These are phyloP conservation scores for Aspergillus aculeatinus DNA, from an alignment of 2,329 filamentous ascomycete species.

Conservation along the genomic window DNA sequence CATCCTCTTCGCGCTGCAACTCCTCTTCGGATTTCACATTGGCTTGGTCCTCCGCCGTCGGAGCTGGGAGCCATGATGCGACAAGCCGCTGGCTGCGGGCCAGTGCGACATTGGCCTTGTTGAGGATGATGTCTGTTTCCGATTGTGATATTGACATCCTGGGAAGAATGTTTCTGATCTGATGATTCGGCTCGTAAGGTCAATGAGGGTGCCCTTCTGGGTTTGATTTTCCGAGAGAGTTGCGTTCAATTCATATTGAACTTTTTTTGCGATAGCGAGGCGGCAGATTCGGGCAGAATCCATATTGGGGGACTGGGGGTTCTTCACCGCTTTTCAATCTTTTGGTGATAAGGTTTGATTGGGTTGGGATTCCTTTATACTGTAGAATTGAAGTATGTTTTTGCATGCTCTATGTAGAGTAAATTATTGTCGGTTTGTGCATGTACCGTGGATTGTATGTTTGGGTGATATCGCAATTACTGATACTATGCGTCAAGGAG, in stretches of 20 bases:
- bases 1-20: conserved; percentile 53
- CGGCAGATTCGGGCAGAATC: conserved; percentile 13
- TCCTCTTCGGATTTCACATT: conserved; percentile 46
- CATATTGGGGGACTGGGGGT: background rate
- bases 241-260: background rate
- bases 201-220: background rate
- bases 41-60: conserved; percentile 38
- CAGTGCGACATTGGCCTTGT: conserved; percentile 53
- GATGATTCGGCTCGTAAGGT: background rate
- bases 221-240: background rate
- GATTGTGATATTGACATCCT: conserved; percentile 31
- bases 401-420: no score
- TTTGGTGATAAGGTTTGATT: no score
- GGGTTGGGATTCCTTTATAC: no score
- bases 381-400: no score
- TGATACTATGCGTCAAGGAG: no score
- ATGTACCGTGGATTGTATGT: no score
- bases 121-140: conserved; percentile 57
- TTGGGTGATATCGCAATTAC: no score
- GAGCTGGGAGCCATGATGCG: conserved; percentile 57
- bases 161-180: background rate
- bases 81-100: conserved; percentile 56
- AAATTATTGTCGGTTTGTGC: no score
- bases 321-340: background rate
- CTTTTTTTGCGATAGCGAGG: conserved; percentile 14